These are phyloP conservation scores for Alternaria triticina DNA, from an alignment of 2,329 filamentous ascomycete species.

Conservation along the genomic window DNA sequence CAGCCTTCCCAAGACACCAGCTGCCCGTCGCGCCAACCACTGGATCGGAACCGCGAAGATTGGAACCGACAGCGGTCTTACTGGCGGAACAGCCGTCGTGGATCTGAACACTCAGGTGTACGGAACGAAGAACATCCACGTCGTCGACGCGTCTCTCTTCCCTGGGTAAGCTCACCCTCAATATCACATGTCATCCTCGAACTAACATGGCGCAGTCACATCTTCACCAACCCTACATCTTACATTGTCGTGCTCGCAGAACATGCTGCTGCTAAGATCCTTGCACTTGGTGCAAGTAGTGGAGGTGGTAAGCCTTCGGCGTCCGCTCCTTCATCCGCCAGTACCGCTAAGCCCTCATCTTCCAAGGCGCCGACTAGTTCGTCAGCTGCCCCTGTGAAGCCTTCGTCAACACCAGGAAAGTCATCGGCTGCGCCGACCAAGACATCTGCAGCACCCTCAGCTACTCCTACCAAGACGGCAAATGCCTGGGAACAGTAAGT, in stretches of 20 bases:
- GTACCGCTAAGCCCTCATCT: slow-evolving; percentile 7
- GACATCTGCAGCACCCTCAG: not conserved
- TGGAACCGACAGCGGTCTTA: slow-evolving; percentile 53
- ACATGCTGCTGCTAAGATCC: slow-evolving; percentile 49
- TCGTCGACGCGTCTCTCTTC: slow-evolving; percentile 57
- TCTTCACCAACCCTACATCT: slow-evolving; percentile 48
- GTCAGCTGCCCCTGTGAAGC: not conserved
- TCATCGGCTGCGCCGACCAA: not conserved
- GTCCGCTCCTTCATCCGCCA: not conserved
- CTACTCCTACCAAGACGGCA: not conserved
- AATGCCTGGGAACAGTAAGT: slow-evolving; percentile 10
- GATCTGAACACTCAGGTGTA: slow-evolving; percentile 59
- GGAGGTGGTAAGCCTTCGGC: slow-evolving; percentile 12
- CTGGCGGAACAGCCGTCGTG: slow-evolving; percentile 54
- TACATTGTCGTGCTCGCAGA: slow-evolving; percentile 48
- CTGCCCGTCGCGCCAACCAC: slow-evolving; percentile 53
- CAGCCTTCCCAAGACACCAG: slow-evolving; percentile 48
- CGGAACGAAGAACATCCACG: slow-evolving; percentile 54
- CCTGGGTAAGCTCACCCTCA: slow-evolving; percentile 42
- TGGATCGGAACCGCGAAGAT: slow-evolving; percentile 65
- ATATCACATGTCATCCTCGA: not conserved
- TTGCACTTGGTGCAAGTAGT: slow-evolving; percentile 27
- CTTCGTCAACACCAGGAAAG: slow-evolving; percentile 2
- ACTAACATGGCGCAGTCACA: slow-evolving; percentile 33
- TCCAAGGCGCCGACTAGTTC: slow-evolving; percentile 3